Conservation (phyloP, 805 yeast species). For the Pachysolen tannophilus region DNA sequence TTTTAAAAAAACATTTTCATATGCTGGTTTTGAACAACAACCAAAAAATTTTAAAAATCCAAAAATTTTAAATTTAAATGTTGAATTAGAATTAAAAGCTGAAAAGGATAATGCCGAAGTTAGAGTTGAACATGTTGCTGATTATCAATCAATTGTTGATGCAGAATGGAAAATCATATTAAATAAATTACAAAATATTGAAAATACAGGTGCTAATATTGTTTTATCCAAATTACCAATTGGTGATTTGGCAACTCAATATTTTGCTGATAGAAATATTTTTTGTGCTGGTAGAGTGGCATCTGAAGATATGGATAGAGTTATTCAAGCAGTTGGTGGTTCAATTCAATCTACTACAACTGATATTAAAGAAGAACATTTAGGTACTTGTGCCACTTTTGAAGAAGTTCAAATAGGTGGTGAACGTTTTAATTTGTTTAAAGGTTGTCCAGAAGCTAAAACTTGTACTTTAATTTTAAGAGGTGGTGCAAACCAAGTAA, state of each 20-base stretch:
- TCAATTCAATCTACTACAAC: slow-evolving; percentile 71
- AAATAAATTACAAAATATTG: slow-evolving; percentile 76
- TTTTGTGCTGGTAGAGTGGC: slow-evolving; percentile 97
- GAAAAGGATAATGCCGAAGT: slow-evolving; percentile 99
- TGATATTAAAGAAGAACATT: slow-evolving; percentile 58
- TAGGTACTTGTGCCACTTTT: slow-evolving; percentile 79
- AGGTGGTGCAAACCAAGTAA: slow-evolving; percentile 98
- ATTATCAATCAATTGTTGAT: slow-evolving; percentile 93
- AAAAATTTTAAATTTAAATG: slow-evolving; percentile 75
- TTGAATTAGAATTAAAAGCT: slow-evolving; percentile 93
- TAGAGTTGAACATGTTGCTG: slow-evolving; percentile 85
- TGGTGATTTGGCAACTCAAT: slow-evolving; percentile 98
- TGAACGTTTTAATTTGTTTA: slow-evolving; percentile 88
- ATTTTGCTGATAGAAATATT: slow-evolving; percentile 89
- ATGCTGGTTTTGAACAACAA: slow-evolving; percentile 98
- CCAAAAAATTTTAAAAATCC: slow-evolving; percentile 81
- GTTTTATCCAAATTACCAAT: slow-evolving; percentile 93
- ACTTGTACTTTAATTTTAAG: slow-evolving; percentile 90
- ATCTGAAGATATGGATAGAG: slow-evolving; percentile 85
- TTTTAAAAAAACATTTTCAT: slow-evolving; percentile 92
- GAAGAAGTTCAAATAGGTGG: slow-evolving; percentile 96
- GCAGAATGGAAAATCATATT: slow-evolving; percentile 98
- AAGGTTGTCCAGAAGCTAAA: slow-evolving; percentile 86
- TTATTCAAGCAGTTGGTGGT: slow-evolving; percentile 91
- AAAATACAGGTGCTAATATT: slow-evolving; percentile 81